Percentiles rank a stretch among this genome's conserved stretches.
Conservation (phyloP, 1,139 yeast species). For the Entelexis paramagnoliae region DNA sequence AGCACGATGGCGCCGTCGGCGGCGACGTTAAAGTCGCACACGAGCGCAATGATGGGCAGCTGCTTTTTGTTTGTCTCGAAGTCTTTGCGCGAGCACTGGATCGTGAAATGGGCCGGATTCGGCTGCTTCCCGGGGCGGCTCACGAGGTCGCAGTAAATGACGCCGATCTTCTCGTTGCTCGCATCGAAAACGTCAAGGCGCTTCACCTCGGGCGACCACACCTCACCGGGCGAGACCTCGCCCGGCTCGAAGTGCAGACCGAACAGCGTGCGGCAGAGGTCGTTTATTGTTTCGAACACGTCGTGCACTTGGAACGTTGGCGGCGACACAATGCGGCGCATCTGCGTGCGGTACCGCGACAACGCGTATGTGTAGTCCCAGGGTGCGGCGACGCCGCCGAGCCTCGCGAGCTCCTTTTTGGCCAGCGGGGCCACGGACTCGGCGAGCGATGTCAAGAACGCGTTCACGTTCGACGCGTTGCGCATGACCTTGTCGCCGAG, state of each 20-base stretch:
- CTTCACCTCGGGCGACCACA: slow-evolving; percentile 85
- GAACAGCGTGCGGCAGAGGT: slow-evolving; percentile 58
- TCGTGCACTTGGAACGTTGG: slow-evolving; percentile 73
- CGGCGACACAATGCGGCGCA: slow-evolving; percentile 22
- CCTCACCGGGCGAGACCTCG: slow-evolving; percentile 58
- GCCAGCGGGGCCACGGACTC: slow-evolving; percentile 46
- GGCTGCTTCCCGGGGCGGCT: slow-evolving; percentile 50
- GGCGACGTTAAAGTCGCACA: slow-evolving; percentile 63
- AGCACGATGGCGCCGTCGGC: slow-evolving; percentile 43
- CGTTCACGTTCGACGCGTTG: slow-evolving; percentile 60
- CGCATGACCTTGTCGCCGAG: slow-evolving; percentile 86
- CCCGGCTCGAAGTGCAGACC: slow-evolving; percentile 67
- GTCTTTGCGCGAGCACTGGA: slow-evolving; percentile 78
- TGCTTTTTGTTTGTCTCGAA: slow-evolving; percentile 44
- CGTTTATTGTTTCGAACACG: slow-evolving; percentile 71
- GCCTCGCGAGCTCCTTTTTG: slow-evolving; percentile 25
- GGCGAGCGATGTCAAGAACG: slow-evolving; percentile 56
- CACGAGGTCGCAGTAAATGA: slow-evolving; percentile 58
- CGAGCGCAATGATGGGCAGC: slow-evolving; percentile 78
- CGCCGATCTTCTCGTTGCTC: slow-evolving; percentile 38
- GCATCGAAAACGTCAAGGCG: slow-evolving; percentile 65
- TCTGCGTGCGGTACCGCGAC: slow-evolving; percentile 32
- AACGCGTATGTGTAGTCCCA: slow-evolving; percentile 86
- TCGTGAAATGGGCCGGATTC: slow-evolving; percentile 91
- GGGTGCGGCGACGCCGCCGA: slow-evolving; percentile 23